These are phyloP conservation scores for Stagonosporopsis cucurbitacearum DNA, from an alignment of 2,329 filamentous ascomycete species.

Conservation along the genomic window DNA sequence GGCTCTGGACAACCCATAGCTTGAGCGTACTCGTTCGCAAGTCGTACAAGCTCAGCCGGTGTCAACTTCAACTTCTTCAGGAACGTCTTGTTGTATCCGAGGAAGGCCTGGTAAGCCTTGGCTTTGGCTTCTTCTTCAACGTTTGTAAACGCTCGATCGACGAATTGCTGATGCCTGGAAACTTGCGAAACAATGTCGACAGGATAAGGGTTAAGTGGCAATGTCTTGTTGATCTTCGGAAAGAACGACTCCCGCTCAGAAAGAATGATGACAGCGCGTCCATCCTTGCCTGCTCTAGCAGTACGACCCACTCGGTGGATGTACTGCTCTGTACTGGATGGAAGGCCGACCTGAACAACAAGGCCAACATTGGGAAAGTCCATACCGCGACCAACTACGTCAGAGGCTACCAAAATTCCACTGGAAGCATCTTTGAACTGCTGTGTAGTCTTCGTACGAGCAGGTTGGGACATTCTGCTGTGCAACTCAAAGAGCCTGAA, in stretches of 20 bases:
- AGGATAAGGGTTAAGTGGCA: slow-evolving; percentile 60
- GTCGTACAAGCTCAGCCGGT: slow-evolving; percentile 48
- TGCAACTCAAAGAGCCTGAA: slow-evolving; percentile 53
- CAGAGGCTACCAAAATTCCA: slow-evolving; percentile 60
- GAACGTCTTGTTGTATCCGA: slow-evolving; percentile 57
- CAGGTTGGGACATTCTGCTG: slow-evolving; percentile 52
- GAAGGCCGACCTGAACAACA: slow-evolving; percentile 58
- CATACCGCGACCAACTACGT: slow-evolving; percentile 57
- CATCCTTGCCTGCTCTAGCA: slow-evolving; percentile 54
- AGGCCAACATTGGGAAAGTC: slow-evolving; percentile 59
- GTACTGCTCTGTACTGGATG: slow-evolving; percentile 58
- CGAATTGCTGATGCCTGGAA: slow-evolving; percentile 37
- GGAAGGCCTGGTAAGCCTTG: slow-evolving; percentile 56
- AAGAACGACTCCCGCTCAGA: slow-evolving; percentile 62
- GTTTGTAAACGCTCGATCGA: slow-evolving; percentile 43
- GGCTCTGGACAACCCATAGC: slow-evolving; percentile 55
- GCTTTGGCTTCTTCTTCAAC: slow-evolving; percentile 52
- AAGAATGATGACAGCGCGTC: slow-evolving; percentile 61
- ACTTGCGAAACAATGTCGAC: slow-evolving; percentile 49
- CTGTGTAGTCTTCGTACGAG: slow-evolving; percentile 52
- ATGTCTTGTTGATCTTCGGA: slow-evolving; percentile 54
- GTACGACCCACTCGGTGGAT: slow-evolving; percentile 53
- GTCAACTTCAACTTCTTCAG: slow-evolving; percentile 52
- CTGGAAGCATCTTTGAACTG: slow-evolving; percentile 54
- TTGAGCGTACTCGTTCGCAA: slow-evolving; percentile 53